phyloP scores from a whole-genome alignment of 2,329 filamentous ascomycete species.

The Fusarium annulatum region DNA sequence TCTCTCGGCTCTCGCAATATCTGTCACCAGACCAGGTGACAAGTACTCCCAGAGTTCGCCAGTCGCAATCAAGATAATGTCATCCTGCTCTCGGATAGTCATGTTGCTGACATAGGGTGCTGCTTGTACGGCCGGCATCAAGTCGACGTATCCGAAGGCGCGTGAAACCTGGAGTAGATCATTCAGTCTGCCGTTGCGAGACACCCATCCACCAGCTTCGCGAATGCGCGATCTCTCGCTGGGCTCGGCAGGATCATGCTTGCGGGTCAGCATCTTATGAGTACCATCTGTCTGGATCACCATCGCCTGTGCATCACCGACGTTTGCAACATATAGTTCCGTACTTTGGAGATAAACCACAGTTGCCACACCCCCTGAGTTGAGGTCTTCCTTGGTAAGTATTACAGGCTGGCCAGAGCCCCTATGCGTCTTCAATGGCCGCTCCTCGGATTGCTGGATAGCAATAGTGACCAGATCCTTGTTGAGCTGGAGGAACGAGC shows the following conservation, averaged over 20 bases:
- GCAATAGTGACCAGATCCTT: conserved; percentile 92
- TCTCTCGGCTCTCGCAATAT: conserved; percentile 87
- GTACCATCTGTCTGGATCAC: conserved; percentile 89
- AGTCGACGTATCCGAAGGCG: conserved; percentile 92
- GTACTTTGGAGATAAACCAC: conserved; percentile 90
- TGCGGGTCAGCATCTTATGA: conserved; percentile 84
- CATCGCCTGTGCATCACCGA: conserved; percentile 96
- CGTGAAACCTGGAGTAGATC: conserved; percentile 91
- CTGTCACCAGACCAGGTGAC: conserved; percentile 88
- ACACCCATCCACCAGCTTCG: conserved; percentile 95
- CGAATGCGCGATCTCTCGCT: conserved; percentile 88
- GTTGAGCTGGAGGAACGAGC: conserved; percentile 89
- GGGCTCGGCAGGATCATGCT: conserved; percentile 92
- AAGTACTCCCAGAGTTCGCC: conserved; percentile 96
- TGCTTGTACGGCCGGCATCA: conserved; percentile 93
- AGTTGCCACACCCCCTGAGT: conserved; percentile 90
- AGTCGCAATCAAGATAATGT: conserved; percentile 92
- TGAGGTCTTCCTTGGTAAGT: conserved; percentile 88
- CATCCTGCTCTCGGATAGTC: conserved; percentile 86
- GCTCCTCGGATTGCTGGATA: conserved; percentile 82
- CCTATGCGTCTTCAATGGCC: conserved; percentile 73
- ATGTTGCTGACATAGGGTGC: conserved; percentile 85
- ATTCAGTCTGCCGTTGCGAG: conserved; percentile 92
- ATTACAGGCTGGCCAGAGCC: conserved; percentile 78
- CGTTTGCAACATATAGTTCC: conserved; percentile 93